These are phyloP conservation scores for Hawksworthiomyces lignivorus DNA, from an alignment of 2,329 filamentous ascomycete genomes.

Conservation along the genomic window DNA sequence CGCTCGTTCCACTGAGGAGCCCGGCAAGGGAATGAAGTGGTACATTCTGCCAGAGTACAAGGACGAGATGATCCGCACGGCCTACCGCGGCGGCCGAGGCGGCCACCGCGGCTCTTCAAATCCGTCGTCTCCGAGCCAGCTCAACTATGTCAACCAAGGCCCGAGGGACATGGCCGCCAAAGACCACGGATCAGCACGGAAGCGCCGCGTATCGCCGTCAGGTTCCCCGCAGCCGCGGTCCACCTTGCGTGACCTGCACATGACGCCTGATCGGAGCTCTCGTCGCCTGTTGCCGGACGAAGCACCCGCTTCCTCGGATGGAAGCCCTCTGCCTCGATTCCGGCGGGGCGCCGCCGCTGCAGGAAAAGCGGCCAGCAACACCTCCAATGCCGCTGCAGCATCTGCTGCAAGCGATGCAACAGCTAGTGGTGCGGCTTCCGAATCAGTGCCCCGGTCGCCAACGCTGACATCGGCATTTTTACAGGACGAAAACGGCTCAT, in stretches of 20 bases:
- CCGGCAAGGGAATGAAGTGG: slow-evolving; percentile 99
- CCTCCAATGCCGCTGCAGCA: slow-evolving; percentile 4
- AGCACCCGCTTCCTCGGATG: slow-evolving; percentile 35
- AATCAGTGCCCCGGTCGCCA: slow-evolving; percentile 46
- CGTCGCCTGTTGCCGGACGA: slow-evolving; percentile 32
- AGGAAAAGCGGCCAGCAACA: slow-evolving; percentile 9
- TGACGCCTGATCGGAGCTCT: slow-evolving; percentile 49
- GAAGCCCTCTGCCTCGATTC: slow-evolving; percentile 54
- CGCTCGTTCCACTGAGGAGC: slow-evolving; percentile 84
- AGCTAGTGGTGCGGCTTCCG: slow-evolving; percentile 6
- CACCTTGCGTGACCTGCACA: slow-evolving; percentile 41
- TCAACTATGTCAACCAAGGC: slow-evolving; percentile 54
- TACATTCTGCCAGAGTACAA: slow-evolving; percentile 77
- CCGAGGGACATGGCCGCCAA: slow-evolving; percentile 46
- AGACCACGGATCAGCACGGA: slow-evolving; percentile 45
- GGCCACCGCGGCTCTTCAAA: slow-evolving; percentile 61
- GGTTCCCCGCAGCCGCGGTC: slow-evolving; percentile 49
- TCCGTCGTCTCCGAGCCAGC: slow-evolving; percentile 57
- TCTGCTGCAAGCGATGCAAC: slow-evolving; percentile 10
- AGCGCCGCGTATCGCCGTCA: slow-evolving; percentile 47
- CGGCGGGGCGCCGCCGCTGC: slow-evolving; percentile 31
- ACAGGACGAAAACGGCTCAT: slow-evolving; percentile 52
- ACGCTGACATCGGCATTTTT: slow-evolving; percentile 55
- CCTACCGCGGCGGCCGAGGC: slow-evolving; percentile 52
- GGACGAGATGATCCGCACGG: slow-evolving; percentile 79